Evolutionary conservation across 1,284 basidiomycete genomes (phyloP).

Genomic region (Waitea zeae): DNA sequence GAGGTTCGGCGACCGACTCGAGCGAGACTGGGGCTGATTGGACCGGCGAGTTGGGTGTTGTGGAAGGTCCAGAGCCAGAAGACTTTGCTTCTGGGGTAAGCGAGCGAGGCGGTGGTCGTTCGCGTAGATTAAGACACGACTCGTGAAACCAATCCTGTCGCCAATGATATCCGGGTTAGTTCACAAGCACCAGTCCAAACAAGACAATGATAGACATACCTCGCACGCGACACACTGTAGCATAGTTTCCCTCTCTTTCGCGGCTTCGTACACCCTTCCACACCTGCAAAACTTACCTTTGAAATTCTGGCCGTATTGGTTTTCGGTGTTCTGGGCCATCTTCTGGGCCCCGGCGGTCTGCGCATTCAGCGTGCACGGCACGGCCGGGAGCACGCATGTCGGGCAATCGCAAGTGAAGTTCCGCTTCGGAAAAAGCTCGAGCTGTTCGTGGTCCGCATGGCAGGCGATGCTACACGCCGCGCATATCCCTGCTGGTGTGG

Average conservation of each 20-base stretch:
- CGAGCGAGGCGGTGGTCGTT: slow-evolving; percentile 24
- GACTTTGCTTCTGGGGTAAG: too few species aligned
- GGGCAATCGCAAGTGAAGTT: slow-evolving; percentile 70
- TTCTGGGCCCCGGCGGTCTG: slow-evolving; percentile 17
- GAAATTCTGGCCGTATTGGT: slow-evolving; percentile 60
- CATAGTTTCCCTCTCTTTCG: slow-evolving; percentile 63
- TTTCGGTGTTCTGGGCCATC: slow-evolving; percentile 33
- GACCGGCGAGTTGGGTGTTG: slow-evolving; percentile 17
- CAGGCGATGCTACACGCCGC: slow-evolving; percentile 71
- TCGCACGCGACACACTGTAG: slow-evolving; percentile 72
- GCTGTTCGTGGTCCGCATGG: slow-evolving; percentile 64
- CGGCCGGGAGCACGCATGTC: slow-evolving; percentile 30
- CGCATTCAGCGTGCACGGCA: slow-evolving; percentile 44
- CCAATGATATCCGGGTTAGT: slow-evolving; percentile 3
- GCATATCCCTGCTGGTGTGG: slow-evolving; percentile 38
- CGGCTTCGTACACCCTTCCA: slow-evolving; percentile 46
- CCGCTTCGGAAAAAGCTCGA: slow-evolving; percentile 72
- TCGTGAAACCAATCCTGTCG: slow-evolving; percentile 74
- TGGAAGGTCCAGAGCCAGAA: too few species aligned
- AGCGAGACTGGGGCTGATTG: background rate
- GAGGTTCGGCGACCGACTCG: background rate
- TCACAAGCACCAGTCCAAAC: slow-evolving; percentile 3
- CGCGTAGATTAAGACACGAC: slow-evolving; percentile 62
- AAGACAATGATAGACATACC: slow-evolving; percentile 20
- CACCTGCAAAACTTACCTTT: slow-evolving; percentile 53